Percentiles rank a stretch among this genome's conserved stretches.
Evolutionary conservation across 805 yeast species (phyloP).

Genomic region (Candida krabiensis): DNA sequence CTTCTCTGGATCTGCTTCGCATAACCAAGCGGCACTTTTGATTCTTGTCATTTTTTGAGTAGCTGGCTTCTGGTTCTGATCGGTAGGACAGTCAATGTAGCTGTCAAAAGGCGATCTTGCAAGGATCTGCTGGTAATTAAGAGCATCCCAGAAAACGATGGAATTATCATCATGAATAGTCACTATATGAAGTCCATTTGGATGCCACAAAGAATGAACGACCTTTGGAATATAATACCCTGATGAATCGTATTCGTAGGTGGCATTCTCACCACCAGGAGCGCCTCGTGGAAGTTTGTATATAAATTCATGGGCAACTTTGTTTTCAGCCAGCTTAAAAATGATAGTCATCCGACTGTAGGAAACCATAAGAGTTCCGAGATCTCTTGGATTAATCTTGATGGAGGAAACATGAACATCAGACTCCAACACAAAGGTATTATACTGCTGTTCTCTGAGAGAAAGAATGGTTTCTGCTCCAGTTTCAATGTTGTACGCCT

Average conservation of each 20-base stretch:
- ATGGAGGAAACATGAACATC: slow-evolving; percentile 57
- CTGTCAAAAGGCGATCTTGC: slow-evolving; percentile 73
- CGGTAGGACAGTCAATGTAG: slow-evolving; percentile 54
- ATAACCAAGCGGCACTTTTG: slow-evolving; percentile 69
- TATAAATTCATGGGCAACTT: slow-evolving; percentile 53
- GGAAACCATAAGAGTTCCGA: slow-evolving; percentile 72
- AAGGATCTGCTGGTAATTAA: slow-evolving; percentile 67
- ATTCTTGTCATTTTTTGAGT: slow-evolving; percentile 41
- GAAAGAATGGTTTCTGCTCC: slow-evolving; percentile 63
- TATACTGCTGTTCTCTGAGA: slow-evolving; percentile 69
- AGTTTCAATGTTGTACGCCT: slow-evolving; percentile 80
- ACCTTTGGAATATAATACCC: slow-evolving; percentile 31
- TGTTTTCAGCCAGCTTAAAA: slow-evolving; percentile 64
- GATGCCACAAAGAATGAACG: slow-evolving; percentile 75
- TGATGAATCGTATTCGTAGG: slow-evolving; percentile 26
- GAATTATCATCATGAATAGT: slow-evolving; percentile 83
- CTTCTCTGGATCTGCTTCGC: slow-evolving; percentile 75
- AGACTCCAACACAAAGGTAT: slow-evolving; percentile 55
- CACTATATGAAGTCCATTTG: slow-evolving; percentile 83
- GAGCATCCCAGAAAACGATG: slow-evolving; percentile 89
- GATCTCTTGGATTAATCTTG: slow-evolving; percentile 86
- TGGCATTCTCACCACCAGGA: slow-evolving; percentile 62
- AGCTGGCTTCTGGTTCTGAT: slow-evolving; percentile 20
- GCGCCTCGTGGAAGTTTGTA: slow-evolving; percentile 68
- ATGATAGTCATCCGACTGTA: slow-evolving; percentile 69